phyloP scores from a whole-genome alignment of 257 asterid species.

The Euphrasia confusa region DNA sequence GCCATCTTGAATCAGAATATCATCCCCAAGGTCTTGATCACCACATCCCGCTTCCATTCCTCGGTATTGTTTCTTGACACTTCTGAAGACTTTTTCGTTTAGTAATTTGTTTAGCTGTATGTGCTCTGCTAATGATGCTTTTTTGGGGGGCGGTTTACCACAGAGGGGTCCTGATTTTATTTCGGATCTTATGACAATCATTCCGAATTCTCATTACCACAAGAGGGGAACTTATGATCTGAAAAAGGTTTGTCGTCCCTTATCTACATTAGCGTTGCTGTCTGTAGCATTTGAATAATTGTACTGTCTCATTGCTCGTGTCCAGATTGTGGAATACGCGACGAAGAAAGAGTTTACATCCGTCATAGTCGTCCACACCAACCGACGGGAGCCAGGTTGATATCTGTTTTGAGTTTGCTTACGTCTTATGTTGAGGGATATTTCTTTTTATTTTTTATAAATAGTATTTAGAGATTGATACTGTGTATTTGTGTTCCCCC shows the following conservation, averaged over 20 bases:
- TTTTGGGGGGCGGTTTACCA: conserved; percentile 13
- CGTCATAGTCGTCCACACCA: conserved; percentile 84
- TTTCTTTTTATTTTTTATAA: too few relatives aligned
- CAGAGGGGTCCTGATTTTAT: conserved; percentile 96
- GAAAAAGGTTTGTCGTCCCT: conserved; percentile 48
- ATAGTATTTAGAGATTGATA: too few relatives aligned
- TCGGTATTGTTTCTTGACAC: conserved; percentile 41
- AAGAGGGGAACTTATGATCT: conserved; percentile 94
- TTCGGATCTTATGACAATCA: conserved; percentile 59
- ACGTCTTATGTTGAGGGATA: too few relatives aligned
- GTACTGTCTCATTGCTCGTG: conserved; percentile 2
- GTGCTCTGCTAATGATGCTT: conserved; percentile 15
- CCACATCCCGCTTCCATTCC: conserved; percentile 87
- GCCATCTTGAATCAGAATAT: conserved; percentile 49
- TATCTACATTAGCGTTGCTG: neutral
- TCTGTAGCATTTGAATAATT: conserved; percentile 19
- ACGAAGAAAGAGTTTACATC: conserved; percentile 77
- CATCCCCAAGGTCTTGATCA: conserved; percentile 73
- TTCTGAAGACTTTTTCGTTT: neutral
- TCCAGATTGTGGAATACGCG: conserved; percentile 79
- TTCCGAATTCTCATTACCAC: conserved; percentile 77
- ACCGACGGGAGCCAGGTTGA: conserved; percentile 89
- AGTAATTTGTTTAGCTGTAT: neutral
- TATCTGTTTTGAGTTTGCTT: conserved; percentile 1
- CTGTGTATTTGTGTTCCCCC: too few relatives aligned